Base-by-base conservation (phyloP, 345 rosid species). In the Pugionium dolabratum region DNA sequence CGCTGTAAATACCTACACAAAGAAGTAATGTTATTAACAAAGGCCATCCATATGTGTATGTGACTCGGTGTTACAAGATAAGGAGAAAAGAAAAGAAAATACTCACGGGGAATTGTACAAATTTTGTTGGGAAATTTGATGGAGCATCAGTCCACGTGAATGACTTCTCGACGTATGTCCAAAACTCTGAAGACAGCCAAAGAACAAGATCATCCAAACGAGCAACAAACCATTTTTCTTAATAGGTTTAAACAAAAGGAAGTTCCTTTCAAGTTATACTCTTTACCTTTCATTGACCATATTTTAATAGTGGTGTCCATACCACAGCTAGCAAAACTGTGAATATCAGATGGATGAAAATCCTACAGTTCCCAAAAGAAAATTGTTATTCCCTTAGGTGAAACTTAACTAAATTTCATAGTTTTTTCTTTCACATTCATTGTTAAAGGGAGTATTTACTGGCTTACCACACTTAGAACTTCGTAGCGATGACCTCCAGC, bases 401-500 rank as follows among this genome's bases (percentile, higher is more conserved):
- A 47, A 35, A 64, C 25, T 45, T 45, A 56, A 54, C 54, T 67
- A 7, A 36, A 59, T 30, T 40, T 10, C 64, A 41, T 39, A 5
- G 32, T 7, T 53, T 52, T 66, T 41, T 52, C 31, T 32, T 60
- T 39, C 36, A 31, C 35, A 41, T 32, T 33, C 31, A 33, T 41
- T 37, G 6, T 54, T 44, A 9, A 50, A 41, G n/a, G 37, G 51
- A 37, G 30, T 59, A 45, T 34, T 27, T 33, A 29, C 4, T 10
- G 53, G 71, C 87, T 78, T 60, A 90, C 99, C 87, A 93, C 99
- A 67, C 99, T 90, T 72, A 93, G 62, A 68, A 93, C 97, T 84
- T 94, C 99, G 50, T 94, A 90, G 69, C 97, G 96, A 51, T 93
- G 99, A 46, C 99, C 99, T 69, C 96, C 96, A 30, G 95, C 92